Conservation (phyloP, 495 filamentous ascomycete genomes). For the Copromyces sp. region DNA sequence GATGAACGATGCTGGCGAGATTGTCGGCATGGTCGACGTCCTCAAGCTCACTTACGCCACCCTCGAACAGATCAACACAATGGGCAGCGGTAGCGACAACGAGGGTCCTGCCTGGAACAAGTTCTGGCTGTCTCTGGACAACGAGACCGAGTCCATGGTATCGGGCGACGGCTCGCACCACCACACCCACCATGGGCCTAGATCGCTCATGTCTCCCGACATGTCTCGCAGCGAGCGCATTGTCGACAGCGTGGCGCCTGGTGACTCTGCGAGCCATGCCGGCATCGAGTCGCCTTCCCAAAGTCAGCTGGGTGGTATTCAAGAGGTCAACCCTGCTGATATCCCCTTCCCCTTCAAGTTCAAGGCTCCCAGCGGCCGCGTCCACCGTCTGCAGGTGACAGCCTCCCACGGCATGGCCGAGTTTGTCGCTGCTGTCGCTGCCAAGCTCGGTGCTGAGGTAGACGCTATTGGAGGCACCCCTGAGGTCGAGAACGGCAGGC, state of each 20-base stretch:
- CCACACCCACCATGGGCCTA: constrained; percentile 36
- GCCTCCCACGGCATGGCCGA: constrained; percentile 72
- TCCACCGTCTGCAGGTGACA: constrained; percentile 81
- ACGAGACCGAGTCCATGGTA: constrained; percentile 92
- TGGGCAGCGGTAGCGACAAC: constrained; percentile 58
- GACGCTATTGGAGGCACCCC: constrained; percentile 78
- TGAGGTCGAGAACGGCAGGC: constrained; percentile 61
- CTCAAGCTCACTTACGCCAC: constrained; percentile 97
- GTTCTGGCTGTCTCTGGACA: constrained; percentile 95
- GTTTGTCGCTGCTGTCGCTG: constrained; percentile 65
- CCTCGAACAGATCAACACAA: constrained; percentile 77
- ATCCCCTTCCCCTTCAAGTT: constrained; percentile 96
- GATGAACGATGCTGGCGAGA: constrained; percentile 95
- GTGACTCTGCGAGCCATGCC: constrained; percentile 89
- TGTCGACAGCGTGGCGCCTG: constrained; percentile 71
- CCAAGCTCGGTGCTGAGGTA: constrained; percentile 81
- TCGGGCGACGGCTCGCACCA: constrained; percentile 67
- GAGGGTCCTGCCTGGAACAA: constrained; percentile 99
- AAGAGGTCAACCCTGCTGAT: constrained; percentile 48
- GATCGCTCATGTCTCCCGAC: constrained; percentile 66
- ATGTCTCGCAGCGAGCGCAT: constrained; percentile 43
- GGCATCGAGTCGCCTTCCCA: constrained; percentile 69
- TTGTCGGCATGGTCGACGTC: constrained; percentile 98
- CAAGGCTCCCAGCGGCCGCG: constrained; percentile 92
- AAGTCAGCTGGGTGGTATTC: constrained; percentile 37